Evolutionary conservation across 345 rosid genomes (phyloP).

Genomic region (Lumnitzera racemosa): DNA sequence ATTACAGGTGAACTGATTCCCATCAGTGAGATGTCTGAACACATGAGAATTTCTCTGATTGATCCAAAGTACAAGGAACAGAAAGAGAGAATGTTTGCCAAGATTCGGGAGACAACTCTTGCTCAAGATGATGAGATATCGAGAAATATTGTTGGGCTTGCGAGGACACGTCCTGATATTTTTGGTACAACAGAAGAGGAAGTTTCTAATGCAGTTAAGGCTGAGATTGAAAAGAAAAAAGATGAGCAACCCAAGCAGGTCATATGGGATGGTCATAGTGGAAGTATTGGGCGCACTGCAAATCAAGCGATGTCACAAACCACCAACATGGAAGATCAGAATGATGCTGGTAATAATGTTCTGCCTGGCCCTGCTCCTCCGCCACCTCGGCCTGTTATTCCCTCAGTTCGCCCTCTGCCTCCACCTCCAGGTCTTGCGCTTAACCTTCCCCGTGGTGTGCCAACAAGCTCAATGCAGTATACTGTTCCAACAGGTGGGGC

Average conservation of each 20-base stretch:
- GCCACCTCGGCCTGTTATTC: constrained; percentile 69
- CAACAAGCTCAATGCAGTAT: constrained; percentile 44
- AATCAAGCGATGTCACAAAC: constrained; percentile 76
- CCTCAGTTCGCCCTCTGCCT: constrained; percentile 64
- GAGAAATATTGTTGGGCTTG: constrained; percentile 79
- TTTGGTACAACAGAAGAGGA: constrained; percentile 94
- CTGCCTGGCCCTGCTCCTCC: constrained; percentile 87
- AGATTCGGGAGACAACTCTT: constrained; percentile 86
- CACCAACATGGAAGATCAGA: constrained; percentile 49
- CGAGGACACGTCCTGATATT: constrained; percentile 84
- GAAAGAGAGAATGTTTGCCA: constrained; percentile 91
- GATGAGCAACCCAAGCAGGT: constrained; percentile 92
- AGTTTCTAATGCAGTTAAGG: constrained; percentile 91
- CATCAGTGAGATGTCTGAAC: constrained; percentile 90
- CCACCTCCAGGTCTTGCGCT: constrained; percentile 78
- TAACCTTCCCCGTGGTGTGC: constrained; percentile 61
- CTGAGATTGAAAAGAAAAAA: constrained; percentile 88
- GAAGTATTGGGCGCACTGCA: constrained; percentile 90
- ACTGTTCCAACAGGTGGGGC: constrained; percentile 37
- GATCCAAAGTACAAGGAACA: constrained; percentile 96
- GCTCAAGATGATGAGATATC: constrained; percentile 92
- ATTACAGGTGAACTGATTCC: constrained; percentile 86
- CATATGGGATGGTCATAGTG: constrained; percentile 93
- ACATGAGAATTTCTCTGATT: constrained; percentile 80
- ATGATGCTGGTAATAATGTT: constrained; percentile 31